Evolutionary conservation across 2,329 filamentous ascomycete species (phyloP), one percentile per base, ranked within the genome.

Genomic region (Blastomyces emzantsi): DNA sequence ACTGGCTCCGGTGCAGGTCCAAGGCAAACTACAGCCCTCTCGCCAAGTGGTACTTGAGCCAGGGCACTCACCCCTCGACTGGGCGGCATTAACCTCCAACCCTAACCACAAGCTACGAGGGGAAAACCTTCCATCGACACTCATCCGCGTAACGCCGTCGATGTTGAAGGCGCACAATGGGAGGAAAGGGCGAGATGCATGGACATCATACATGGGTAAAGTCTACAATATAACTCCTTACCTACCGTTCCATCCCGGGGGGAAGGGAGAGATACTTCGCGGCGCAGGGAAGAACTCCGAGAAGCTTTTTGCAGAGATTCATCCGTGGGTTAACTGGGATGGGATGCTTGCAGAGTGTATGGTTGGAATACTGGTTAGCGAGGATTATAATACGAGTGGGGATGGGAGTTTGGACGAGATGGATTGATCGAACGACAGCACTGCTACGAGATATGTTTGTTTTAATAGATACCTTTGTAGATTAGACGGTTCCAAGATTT

Each of bases 171-270:
- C 80, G 49, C 87, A 91, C 76, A 95, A 90, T 49, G 93, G 93
- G 0, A 85, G 93, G 39, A 90, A 89, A 72, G 91, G 91, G 9
- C 87, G 84, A 66, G 90, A 96, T 70, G 91, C 92, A 0, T 99
- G 94, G 94, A 95, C 89, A 65, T 90, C 86, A 1, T 87, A 96
- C 65, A 88, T 90, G 65, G 92, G 93, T 1, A 89, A 90, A 71
- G 93, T 97, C 36, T 99, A 97, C 78, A 97, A 97, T 72, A 87
- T 99, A 64, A 88, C 88, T 0, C 91, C 93, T 0, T 99, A 97
- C 73, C 74, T 92, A 45, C 87, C 89, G 1, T 99, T 92, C 73
- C 94, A 99, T 74, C 94, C 94, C 0, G 94, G 94, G 28, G 94
- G 80, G 3, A 79, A 81, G 67, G 77, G 81, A 30, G 86, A 89